Evolutionary conservation across 305 asterid species (phyloP).

Genomic region (Plantago coronopus): DNA sequence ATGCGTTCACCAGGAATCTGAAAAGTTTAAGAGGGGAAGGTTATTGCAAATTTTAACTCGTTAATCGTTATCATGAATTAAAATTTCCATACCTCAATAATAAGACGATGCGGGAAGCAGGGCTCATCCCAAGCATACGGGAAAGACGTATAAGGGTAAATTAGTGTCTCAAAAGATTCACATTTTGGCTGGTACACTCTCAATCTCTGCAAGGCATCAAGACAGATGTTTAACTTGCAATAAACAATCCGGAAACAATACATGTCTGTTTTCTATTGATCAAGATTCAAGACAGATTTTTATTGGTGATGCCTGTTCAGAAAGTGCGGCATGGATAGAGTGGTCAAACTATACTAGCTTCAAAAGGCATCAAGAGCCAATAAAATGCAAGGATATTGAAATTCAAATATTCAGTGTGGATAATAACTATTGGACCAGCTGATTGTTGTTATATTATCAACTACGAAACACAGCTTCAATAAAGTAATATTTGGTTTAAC

Average conservation of each 20-base stretch:
- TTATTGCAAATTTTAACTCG: slow-evolving; percentile 18
- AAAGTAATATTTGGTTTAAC: slow-evolving; percentile 3
- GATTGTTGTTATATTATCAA: background rate
- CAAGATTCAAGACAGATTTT: slow-evolving; percentile 19
- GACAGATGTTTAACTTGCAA: slow-evolving; percentile 22
- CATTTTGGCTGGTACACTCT: slow-evolving; percentile 92
- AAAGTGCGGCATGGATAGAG: background rate
- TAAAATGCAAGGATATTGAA: background rate
- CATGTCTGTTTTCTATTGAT: slow-evolving; percentile 4
- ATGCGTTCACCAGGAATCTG: slow-evolving; percentile 92
- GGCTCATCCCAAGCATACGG: slow-evolving; percentile 99
- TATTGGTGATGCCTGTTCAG: no score
- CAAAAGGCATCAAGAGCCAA: slow-evolving; percentile 18
- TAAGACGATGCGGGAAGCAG: slow-evolving; percentile 81
- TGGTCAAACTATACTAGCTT: background rate
- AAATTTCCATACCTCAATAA: slow-evolving; percentile 67
- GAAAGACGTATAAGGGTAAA: slow-evolving; percentile 79
- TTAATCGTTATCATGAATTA: slow-evolving; percentile 16
- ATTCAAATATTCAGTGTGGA: background rate
- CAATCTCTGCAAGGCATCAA: slow-evolving; percentile 56
- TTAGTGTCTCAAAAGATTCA: slow-evolving; percentile 84
- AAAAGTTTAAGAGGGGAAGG: slow-evolving; percentile 17
- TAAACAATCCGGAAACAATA: slow-evolving; percentile 11
- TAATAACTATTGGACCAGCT: background rate
- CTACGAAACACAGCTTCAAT: background rate